Evolutionary conservation across 257 asterid genomes (phyloP).

Genomic region (Galeopsis tetrahit): DNA sequence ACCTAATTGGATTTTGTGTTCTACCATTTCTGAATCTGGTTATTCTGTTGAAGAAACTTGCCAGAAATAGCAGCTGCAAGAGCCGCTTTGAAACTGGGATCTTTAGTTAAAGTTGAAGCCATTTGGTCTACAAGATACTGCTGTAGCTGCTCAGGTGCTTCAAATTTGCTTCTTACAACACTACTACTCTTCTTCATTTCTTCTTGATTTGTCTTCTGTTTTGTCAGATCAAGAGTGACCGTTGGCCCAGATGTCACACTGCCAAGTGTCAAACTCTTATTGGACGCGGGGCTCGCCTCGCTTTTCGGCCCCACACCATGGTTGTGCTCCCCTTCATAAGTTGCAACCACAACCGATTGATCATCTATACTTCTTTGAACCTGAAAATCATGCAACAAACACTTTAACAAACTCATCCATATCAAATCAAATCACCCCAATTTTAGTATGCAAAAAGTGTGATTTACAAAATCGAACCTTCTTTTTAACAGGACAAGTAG

Average conservation of each 20-base stretch:
- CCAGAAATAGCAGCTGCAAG: constrained; percentile 97
- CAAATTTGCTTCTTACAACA: constrained; percentile 32
- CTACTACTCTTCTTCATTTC: constrained; percentile 32
- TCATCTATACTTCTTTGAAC: constrained; percentile 74
- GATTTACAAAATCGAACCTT: constrained; percentile 52
- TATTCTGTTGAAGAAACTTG: constrained; percentile 60
- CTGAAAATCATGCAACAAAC: constrained; percentile 28
- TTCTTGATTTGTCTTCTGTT: constrained; percentile 31
- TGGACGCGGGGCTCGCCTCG: constrained; percentile 36
- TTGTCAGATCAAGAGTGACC: constrained; percentile 65
- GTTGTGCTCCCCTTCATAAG: constrained; percentile 86
- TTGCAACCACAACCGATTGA: constrained; percentile 65
- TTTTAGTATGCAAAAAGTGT: not conserved
- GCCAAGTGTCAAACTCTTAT: constrained; percentile 38
- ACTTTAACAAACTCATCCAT: not conserved
- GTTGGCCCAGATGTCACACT: constrained; percentile 58
- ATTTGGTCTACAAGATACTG: constrained; percentile 75
- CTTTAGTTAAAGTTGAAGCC: constrained; percentile 89
- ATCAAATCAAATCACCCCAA: too few species aligned
- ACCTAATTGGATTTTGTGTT: not conserved
- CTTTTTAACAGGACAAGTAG: constrained; percentile 90
- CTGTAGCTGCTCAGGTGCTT: constrained; percentile 55
- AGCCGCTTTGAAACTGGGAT: constrained; percentile 88
- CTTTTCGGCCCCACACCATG: constrained; percentile 36
- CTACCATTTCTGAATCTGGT: constrained; percentile 43